Base-by-base conservation (phyloP, 306 rosid genomes). In the Cucurbita moschata region DNA sequence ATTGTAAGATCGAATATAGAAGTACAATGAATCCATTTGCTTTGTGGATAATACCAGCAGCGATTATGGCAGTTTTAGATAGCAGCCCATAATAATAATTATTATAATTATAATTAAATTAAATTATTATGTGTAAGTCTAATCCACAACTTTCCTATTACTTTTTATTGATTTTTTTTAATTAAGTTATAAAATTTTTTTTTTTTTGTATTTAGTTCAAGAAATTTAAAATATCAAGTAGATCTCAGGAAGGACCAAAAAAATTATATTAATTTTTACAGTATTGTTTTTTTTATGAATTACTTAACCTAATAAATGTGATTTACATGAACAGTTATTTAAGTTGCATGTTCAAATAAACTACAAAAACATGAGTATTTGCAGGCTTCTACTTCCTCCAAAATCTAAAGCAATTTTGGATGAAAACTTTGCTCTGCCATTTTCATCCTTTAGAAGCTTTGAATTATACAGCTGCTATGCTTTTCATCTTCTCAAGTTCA, bases 371-470 rank as follows among this genome's bases (percentile, higher is more conserved):
- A 30, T 23, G 42, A 68, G 56, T 2, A 50, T 47, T 26, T 69
- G 58, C 49, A 40, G 40, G 38, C 46, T 42, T 10, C 39, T 38
- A 35, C 12, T 61, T 12, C 23, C 42, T 21, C 56, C 73, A 44
- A 21, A 47, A 49, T 23, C 40, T 44, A 67, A 44, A 67, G 38
- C 40, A 47, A 46, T 8, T 3, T 44, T 44, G 49, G 10, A 44
- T 30, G 4, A 30, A 30, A 30, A 30, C 4, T 2, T 30, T 30
- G 35, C 0, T 30, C 49, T 44, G 2, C 4, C 49, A 44, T 26
- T 23, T 69, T 26, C 73, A 69, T 30, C 57, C 37, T 72, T 52
- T 52, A 35, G 75, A 72, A n/a, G 51, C 75, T 72, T 35, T 51
- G 50, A 72, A 53, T 10, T 53, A 51, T n/a, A 72, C 37, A 18